These are phyloP conservation scores for Colletotrichum siamense DNA, from an alignment of 2,329 filamentous ascomycete species.

Conservation along the genomic window DNA sequence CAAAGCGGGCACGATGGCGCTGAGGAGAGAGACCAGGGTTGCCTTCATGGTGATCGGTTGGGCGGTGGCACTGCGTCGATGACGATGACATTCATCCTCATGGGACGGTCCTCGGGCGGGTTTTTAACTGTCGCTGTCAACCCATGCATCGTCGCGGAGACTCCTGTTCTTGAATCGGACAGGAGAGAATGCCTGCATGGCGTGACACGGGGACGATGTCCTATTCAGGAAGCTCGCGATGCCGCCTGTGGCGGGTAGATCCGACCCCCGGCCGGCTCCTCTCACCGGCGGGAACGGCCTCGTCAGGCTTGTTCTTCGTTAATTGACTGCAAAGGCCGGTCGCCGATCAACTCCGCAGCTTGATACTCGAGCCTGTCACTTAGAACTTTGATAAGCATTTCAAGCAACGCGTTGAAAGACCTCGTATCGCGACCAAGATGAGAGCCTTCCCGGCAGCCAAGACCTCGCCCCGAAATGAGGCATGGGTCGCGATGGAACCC, in stretches of 20 bases:
- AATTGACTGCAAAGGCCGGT: background rate
- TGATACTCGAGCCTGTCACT: background rate
- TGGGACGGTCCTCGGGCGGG: background rate
- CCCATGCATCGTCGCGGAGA: background rate
- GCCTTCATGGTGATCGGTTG: constrained; percentile 6
- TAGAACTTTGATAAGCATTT: background rate
- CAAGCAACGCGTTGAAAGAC: background rate
- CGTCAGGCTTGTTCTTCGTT: background rate
- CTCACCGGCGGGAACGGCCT: background rate
- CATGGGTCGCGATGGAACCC: constrained; percentile 14
- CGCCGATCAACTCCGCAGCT: background rate
- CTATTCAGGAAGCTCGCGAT: constrained; percentile 12
- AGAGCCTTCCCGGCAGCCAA: background rate
- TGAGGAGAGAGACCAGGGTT: background rate
- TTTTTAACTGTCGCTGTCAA: background rate
- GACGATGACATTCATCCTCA: background rate
- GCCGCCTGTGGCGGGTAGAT: constrained; percentile 2
- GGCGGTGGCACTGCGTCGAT: background rate
- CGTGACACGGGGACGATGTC: constrained; percentile 10
- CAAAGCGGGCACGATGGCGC: background rate
- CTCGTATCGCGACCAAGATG: background rate
- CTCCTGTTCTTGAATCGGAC: background rate
- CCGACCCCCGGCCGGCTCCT: constrained; percentile 10
- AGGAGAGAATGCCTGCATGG: background rate
- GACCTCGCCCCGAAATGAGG: constrained; percentile 3